A percentile compares a stretch with the other conserved stretches of the same genome.
phyloP scores from a whole-genome alignment of 2,329 filamentous ascomycete species.

The Parastagonospora avenae region DNA sequence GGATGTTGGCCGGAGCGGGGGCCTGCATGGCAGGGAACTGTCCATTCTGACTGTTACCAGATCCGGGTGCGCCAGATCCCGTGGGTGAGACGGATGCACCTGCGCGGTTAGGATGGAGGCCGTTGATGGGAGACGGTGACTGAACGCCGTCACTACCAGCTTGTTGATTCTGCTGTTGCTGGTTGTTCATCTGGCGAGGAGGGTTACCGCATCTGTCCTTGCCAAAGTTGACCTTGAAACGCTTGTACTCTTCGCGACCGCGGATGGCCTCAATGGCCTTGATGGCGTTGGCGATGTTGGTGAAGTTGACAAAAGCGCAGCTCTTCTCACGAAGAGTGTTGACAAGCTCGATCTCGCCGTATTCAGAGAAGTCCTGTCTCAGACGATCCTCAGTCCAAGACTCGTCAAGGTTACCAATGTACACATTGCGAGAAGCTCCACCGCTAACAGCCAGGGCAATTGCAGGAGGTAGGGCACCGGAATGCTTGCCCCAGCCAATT shows the following conservation, averaged over 20 bases:
- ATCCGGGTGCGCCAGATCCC: constrained; percentile 62
- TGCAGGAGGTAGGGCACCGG: constrained; percentile 90
- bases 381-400: constrained; percentile 96
- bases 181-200: constrained; percentile 78
- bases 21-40: constrained; percentile 65
- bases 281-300: constrained; percentile 99
- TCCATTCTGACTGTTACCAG: constrained; percentile 59
- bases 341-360: constrained; percentile 95
- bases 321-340: constrained; percentile 98
- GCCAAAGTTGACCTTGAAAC: constrained; percentile 99
- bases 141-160: constrained; percentile 64
- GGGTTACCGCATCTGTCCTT: constrained; percentile 98
- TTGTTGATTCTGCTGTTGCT: constrained; percentile 66
- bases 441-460: constrained; percentile 96
- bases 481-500: constrained; percentile 99
- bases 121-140: constrained; percentile 63
- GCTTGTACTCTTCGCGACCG: constrained; percentile 92
- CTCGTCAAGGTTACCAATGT: constrained; percentile 96
- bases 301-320: constrained; percentile 99
- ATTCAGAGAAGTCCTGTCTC: constrained; percentile 95
- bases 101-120: constrained; percentile 59
- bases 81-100: constrained; percentile 66
- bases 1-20: constrained; percentile 71
- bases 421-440: constrained; percentile 97
- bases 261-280: constrained; percentile 97